These are phyloP conservation scores for Clavariopsis aquatica DNA, from an alignment of 495 filamentous ascomycete genomes.

Conservation along the genomic window DNA sequence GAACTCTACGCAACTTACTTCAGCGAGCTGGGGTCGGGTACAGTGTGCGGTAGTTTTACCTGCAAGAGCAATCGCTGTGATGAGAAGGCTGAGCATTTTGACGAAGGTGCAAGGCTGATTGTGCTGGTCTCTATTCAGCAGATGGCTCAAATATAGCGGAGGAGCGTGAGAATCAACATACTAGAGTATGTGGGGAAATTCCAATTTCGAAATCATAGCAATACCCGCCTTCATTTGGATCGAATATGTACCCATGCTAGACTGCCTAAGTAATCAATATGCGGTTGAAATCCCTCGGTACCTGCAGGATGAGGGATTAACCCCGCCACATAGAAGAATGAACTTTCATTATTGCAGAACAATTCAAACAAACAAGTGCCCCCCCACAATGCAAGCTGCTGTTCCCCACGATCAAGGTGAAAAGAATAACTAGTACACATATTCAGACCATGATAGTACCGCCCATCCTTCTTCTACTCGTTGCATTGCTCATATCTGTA, in stretches of 20 bases:
- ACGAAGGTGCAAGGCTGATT: not conserved
- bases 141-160: no score
- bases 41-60: conserved; percentile 27
- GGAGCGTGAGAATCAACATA: no score
- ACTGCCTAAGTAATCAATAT: conserved; percentile 10
- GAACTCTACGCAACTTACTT: no score
- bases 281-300: conserved; percentile 8
- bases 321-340: conserved; percentile 13
- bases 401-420: no score
- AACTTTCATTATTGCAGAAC: not conserved
- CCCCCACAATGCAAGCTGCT: no score
- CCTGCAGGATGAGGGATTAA: not conserved
- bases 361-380: no score
- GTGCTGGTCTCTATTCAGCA: not conserved
- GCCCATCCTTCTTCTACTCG: no score
- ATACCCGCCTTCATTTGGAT: conserved; percentile 1
- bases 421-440: no score
- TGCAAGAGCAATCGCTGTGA: conserved; percentile 6
- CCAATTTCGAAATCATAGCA: not conserved
- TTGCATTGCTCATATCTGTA: no score
- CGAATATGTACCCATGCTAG: not conserved
- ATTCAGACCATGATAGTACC: no score
- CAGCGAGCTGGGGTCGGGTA: conserved; percentile 12
- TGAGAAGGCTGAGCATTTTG: not conserved
- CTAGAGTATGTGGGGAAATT: conserved; percentile 14